Evolutionary conservation across 2,329 filamentous ascomycete genomes (phyloP).

Genomic region (Fusarium sp.): DNA sequence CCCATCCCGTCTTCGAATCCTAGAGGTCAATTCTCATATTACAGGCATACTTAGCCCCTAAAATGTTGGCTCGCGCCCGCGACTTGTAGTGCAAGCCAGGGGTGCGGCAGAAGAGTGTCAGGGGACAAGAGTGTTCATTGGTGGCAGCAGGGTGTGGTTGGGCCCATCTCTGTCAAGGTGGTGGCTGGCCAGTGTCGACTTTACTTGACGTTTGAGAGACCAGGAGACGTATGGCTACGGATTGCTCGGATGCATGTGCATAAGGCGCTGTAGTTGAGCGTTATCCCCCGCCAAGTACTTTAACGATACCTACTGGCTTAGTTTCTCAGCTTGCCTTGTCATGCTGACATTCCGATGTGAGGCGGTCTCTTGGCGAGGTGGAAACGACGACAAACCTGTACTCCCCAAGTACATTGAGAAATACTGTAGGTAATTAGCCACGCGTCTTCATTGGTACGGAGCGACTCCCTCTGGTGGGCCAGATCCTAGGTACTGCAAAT

Average conservation of each 20-base stretch:
- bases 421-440: slow-evolving; percentile 23
- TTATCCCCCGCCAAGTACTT: slow-evolving; percentile 22
- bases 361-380: background rate
- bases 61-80: slow-evolving; percentile 34
- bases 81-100: slow-evolving; percentile 38
- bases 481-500: slow-evolving; percentile 29
- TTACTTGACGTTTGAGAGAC: slow-evolving; percentile 15
- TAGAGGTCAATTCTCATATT: slow-evolving; percentile 12
- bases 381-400: slow-evolving; percentile 27
- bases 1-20: slow-evolving; percentile 26
- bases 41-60: slow-evolving; percentile 20
- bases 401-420: slow-evolving; percentile 15
- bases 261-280: background rate
- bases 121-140: slow-evolving; percentile 33
- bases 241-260: slow-evolving; percentile 32
- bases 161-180: slow-evolving; percentile 29
- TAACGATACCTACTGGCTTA: slow-evolving; percentile 10
- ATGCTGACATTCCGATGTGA: slow-evolving; percentile 5
- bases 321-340: slow-evolving; percentile 30
- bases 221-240: slow-evolving; percentile 6
- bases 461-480: slow-evolving; percentile 26
- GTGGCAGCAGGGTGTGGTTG: slow-evolving; percentile 17
- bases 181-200: slow-evolving; percentile 34
- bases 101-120: slow-evolving; percentile 28
- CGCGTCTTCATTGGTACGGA: slow-evolving; percentile 45